Evolutionary conservation across 768 basidiomycete genomes (phyloP).

Genomic region (Naganishia vaughanmartiniae): DNA sequence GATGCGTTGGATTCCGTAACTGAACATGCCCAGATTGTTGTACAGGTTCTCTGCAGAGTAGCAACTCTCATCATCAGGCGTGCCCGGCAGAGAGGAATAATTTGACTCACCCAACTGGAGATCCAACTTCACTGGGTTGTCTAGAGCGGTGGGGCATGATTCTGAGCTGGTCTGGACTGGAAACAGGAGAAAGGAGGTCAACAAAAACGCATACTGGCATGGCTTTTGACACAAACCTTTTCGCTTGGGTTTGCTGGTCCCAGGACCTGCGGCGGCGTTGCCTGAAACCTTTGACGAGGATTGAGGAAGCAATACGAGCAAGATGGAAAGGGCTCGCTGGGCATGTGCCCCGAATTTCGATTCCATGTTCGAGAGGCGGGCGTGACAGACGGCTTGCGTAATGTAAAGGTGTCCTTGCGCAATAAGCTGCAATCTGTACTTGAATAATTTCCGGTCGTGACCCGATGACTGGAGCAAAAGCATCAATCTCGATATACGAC

Average conservation of each 20-base stretch:
- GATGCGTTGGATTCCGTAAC: conserved; percentile 65
- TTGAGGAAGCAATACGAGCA: not conserved
- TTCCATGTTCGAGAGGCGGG: not conserved
- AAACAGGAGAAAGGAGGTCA: not conserved
- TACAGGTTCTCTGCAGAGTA: not conserved
- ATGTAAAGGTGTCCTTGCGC: conserved; percentile 17
- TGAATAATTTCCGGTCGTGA: not conserved
- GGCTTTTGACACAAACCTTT: not conserved
- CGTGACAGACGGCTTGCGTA: not conserved
- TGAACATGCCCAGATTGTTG: conserved; percentile 62
- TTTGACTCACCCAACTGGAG: conserved; percentile 25
- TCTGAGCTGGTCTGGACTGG: not conserved
- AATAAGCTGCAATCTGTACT: not conserved
- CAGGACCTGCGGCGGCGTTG: not conserved
- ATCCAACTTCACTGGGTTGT: conserved; percentile 1
- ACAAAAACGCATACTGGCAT: not conserved
- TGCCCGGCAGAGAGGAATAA: not conserved
- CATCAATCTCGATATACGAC: not conserved
- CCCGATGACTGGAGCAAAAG: not conserved
- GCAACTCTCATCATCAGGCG: not conserved
- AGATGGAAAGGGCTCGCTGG: not conserved
- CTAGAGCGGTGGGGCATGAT: not conserved
- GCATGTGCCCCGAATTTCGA: conserved; percentile 5
- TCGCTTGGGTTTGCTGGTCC: not conserved
- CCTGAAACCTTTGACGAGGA: not conserved